Evolutionary conservation across 176 grass and related monocot species (phyloP), one percentile per base, ranked within the genome.

Genomic region (Phoenix roebelenii): DNA sequence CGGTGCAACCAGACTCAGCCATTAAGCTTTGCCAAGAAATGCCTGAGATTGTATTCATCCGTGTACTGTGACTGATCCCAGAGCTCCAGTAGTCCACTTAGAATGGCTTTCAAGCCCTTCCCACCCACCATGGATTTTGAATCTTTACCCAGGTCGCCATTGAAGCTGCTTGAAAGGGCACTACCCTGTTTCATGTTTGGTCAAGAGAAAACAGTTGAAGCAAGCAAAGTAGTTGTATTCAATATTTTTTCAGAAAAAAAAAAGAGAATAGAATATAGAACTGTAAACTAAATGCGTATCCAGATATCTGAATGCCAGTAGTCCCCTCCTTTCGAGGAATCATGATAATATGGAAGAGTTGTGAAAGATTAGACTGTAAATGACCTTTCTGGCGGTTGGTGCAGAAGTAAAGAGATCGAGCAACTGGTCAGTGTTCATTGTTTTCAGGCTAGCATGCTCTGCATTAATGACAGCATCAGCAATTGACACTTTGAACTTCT

Each of bases 11-110:
- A 63, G 25, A 26, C 63, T 98, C 78, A 92, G 68, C 87, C 76
- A 44, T 92, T 85, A 50, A 98, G 87, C 67, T 79, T 92, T 32
- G 70, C 62, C 64, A 89, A 71, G 70, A 98, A 98, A 32, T 83
- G 87, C 56, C 75, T 88, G 54, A 98, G 58, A 65, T 98, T 86
- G 30, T 85, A 89, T 59, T 98, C 93, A 1, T 98, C 79, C 25
- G 76, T 57, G 24, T 98, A 98, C 63, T 92, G 93, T 7, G 93
- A 98, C 68, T 92, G 84, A 65, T 98, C 93, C 93, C 93, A 98
- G 39, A 98, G 73, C 32, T 98, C 87, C 5, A 70, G 84, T 19
- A 98, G 70, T 17, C 87, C 93, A 73, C 61, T 89, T 20, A 98
- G 60, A 65, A 98, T 85, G 2, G 93, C 75, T 35, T 92, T 98